Base-by-base conservation (phyloP, 768 basidiomycete species). In the Hydnomerulius pinastri region DNA sequence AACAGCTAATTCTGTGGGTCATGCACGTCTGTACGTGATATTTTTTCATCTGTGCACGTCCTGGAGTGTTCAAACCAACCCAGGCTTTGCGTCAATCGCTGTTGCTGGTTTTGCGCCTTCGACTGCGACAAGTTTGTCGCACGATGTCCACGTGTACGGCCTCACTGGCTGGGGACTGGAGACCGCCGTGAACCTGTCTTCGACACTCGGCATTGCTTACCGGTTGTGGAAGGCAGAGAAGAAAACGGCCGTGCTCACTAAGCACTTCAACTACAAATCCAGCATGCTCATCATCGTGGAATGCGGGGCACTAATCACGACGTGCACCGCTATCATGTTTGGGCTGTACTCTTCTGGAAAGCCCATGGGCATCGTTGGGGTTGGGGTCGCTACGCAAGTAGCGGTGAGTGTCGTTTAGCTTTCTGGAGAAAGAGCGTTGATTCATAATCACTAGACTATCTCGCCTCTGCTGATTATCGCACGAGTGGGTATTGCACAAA, bases 261-360 rank as follows among this genome's bases (percentile, higher is more conserved):
- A 55, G 27, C 12, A n/a, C 3, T 56, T 45, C 9, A 52, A 44
- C 10, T 42, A 43, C 42, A 58, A 45, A 41, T 52, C 58, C n/a
- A n/a, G 42, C 33, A 46, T 32, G 23, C 43, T 64, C 35, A 36
- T 64, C 43, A 6, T 55, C 13, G 46, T 64, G 4, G 63, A 64
- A 43, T 66, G 58, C 4, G 49, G 58, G 11, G 42, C 55, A 1
- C 35, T 64, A 25, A 39, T 60, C 2, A 53, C 53, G 1, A 12
- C 29, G 7, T 47, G 55, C 18, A 46, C 46, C 4, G 6, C 51
- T n/a, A 17, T 18, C 7, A 57, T 60, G 55, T 35, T 44, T 27
- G 18, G 57, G 8, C 36, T 63, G 21, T 54, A 53, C 11, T 33
- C 42, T 11, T 9, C 13, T 7, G 28, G 36, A 3, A 50, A 38